phyloP scores from a whole-genome alignment of 2,329 filamentous ascomycete species.

The Coleophoma eucalyptorum region DNA sequence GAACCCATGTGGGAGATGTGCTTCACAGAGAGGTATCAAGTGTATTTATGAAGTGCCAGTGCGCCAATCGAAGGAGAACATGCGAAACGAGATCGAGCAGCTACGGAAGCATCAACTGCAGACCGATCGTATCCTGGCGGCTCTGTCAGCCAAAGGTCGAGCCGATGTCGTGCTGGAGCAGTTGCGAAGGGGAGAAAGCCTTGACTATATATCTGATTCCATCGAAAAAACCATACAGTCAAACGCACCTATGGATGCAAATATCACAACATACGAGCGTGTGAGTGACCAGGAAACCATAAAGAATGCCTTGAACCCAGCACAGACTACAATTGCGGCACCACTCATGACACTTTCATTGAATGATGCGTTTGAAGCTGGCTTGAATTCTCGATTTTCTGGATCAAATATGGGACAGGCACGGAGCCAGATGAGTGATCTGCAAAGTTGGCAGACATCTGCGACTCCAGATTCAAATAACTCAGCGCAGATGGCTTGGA shows the following conservation, averaged over 20 bases:
- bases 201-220: slow-evolving; percentile 54
- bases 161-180: slow-evolving; percentile 45
- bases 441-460: neutral
- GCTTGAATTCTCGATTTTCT: neutral
- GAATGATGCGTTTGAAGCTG: slow-evolving; percentile 34
- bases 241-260: slow-evolving; percentile 21
- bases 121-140: slow-evolving; percentile 51
- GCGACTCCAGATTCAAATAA: neutral
- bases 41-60: slow-evolving; percentile 61
- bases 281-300: slow-evolving; percentile 32
- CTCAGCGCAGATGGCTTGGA: slow-evolving; percentile 19
- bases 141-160: slow-evolving; percentile 34
- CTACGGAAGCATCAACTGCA: slow-evolving; percentile 50
- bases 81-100: slow-evolving; percentile 55
- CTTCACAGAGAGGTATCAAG: slow-evolving; percentile 45
- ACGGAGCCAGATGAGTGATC: neutral
- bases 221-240: slow-evolving; percentile 32
- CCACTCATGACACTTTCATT: slow-evolving; percentile 42
- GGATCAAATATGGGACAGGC: neutral
- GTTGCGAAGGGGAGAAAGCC: slow-evolving; percentile 47
- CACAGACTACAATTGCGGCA: slow-evolving; percentile 39
- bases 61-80: slow-evolving; percentile 59
- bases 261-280: slow-evolving; percentile 19
- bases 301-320: slow-evolving; percentile 17
- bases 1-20: slow-evolving; percentile 46